Evolutionary conservation across 164 flowering plant genomes (phyloP).

Genomic region (Chimonanthus salicifolius): DNA sequence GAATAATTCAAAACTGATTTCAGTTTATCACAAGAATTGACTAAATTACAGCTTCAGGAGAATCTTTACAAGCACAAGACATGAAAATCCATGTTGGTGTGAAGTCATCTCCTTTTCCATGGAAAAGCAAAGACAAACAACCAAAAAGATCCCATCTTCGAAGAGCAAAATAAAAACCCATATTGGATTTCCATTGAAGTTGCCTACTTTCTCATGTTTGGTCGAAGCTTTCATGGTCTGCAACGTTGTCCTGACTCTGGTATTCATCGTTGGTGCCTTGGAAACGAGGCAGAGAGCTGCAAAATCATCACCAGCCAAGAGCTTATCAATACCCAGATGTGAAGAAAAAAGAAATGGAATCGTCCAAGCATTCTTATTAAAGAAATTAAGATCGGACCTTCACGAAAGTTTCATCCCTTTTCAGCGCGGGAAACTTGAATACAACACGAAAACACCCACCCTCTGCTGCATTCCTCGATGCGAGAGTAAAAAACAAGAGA

Average conservation of each 20-base stretch:
- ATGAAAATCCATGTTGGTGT: too few species aligned
- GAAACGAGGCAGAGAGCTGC: background rate
- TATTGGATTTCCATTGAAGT: slow-evolving; percentile 5
- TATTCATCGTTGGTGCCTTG: slow-evolving; percentile 36
- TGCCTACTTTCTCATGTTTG: slow-evolving; percentile 45
- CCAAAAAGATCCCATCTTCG: slow-evolving; percentile 11
- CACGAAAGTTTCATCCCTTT: slow-evolving; percentile 17
- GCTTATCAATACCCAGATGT: background rate
- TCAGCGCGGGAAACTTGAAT: slow-evolving; percentile 28
- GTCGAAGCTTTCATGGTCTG: slow-evolving; percentile 39
- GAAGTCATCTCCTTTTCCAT: background rate
- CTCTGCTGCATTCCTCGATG: slow-evolving; percentile 19
- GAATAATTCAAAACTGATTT: background rate
- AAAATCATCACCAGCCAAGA: slow-evolving; percentile 4
- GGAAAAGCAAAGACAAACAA: background rate
- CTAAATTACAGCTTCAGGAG: too few species aligned
- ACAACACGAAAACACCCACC: slow-evolving; percentile 9
- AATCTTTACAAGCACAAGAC: too few species aligned
- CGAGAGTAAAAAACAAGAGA: slow-evolving; percentile 15
- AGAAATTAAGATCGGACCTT: slow-evolving; percentile 7
- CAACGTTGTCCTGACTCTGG: slow-evolving; percentile 36
- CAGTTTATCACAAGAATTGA: background rate
- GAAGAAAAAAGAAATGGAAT: background rate
- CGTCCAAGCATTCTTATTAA: background rate
- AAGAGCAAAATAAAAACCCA: slow-evolving; percentile 14